A percentile compares a stretch with the other conserved stretches of the same genome.
These are phyloP conservation scores for Phlegmacium glaucopus DNA, from an alignment of 768 basidiomycete species.

Conservation along the genomic window DNA sequence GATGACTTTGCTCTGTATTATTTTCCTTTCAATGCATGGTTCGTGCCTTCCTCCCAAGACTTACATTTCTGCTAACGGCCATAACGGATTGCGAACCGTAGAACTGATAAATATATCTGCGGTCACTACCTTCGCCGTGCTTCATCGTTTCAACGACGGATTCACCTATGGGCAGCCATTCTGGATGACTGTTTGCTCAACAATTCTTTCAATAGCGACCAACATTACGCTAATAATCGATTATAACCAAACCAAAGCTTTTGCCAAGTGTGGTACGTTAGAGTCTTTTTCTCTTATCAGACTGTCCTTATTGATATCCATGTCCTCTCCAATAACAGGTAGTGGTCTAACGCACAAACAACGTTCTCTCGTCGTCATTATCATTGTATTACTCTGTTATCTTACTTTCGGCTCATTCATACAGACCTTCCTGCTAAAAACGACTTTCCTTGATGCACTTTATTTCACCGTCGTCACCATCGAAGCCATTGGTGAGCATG, in stretches of 20 bases:
- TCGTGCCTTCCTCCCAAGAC: slow-evolving; percentile 20
- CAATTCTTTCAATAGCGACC: slow-evolving; percentile 57
- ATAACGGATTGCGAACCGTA: slow-evolving; percentile 20
- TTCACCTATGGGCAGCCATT: slow-evolving; percentile 70
- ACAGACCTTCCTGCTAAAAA: slow-evolving; percentile 47
- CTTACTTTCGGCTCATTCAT: slow-evolving; percentile 69
- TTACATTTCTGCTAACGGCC: not conserved
- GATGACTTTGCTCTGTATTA: slow-evolving; percentile 61
- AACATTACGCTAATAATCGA: slow-evolving; percentile 71
- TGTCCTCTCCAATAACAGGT: slow-evolving; percentile 35
- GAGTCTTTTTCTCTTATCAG: slow-evolving; percentile 10
- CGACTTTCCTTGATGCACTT: slow-evolving; percentile 69
- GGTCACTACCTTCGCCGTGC: slow-evolving; percentile 57
- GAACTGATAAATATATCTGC: slow-evolving; percentile 67
- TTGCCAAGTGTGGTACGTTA: slow-evolving; percentile 60
- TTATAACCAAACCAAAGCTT: slow-evolving; percentile 54
- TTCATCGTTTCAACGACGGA: slow-evolving; percentile 57
- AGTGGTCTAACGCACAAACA: slow-evolving; percentile 82
- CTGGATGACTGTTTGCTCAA: slow-evolving; percentile 80
- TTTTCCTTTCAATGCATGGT: slow-evolving; percentile 71
- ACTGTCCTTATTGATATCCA: too few relatives aligned
- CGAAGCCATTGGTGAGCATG: slow-evolving; percentile 52
- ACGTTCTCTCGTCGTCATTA: slow-evolving; percentile 72
- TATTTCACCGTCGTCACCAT: slow-evolving; percentile 76
- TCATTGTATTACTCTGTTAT: slow-evolving; percentile 71